A percentile compares a stretch with the other conserved stretches of the same genome.
phyloP scores from a whole-genome alignment of 2,329 filamentous ascomycete species.

The Rosellinia necatrix region DNA sequence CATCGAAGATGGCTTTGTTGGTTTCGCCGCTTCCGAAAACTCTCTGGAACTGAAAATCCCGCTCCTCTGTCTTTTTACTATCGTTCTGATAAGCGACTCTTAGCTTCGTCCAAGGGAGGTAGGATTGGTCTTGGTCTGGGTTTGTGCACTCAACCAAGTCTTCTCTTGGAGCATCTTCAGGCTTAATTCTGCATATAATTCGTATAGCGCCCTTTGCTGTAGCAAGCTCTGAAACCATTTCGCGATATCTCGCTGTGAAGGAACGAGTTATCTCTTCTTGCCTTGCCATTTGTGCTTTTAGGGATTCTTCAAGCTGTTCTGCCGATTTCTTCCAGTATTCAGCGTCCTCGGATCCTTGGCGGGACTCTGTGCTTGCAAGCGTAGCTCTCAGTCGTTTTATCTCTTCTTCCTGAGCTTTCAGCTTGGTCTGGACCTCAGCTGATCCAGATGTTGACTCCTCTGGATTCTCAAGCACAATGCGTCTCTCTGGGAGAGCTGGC shows the following conservation, averaged over 20 bases:
- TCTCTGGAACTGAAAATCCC: conserved; percentile 86
- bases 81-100: conserved; percentile 76
- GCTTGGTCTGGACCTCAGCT: neutral
- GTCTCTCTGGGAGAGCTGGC: too few relatives aligned
- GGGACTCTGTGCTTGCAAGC: too few relatives aligned
- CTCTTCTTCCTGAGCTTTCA: neutral
- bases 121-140: conserved; percentile 38
- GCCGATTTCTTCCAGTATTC: neutral
- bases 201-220: conserved; percentile 96
- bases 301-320: neutral
- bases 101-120: conserved; percentile 80
- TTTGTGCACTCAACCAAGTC: conserved; percentile 46
- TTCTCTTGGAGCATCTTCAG: conserved; percentile 62
- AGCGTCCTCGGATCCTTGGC: neutral
- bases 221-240: conserved; percentile 92
- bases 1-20: conserved; percentile 86
- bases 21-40: conserved; percentile 78
- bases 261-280: neutral
- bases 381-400: conserved; percentile 1
- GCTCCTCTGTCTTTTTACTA: conserved; percentile 71
- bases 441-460: neutral
- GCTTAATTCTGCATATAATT: conserved; percentile 92
- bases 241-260: conserved; percentile 49
- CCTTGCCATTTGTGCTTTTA: neutral
- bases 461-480: too few relatives aligned